Evolutionary conservation across 169 alveolate species (phyloP).

Genomic region (Toxoplasma gondii): DNA sequence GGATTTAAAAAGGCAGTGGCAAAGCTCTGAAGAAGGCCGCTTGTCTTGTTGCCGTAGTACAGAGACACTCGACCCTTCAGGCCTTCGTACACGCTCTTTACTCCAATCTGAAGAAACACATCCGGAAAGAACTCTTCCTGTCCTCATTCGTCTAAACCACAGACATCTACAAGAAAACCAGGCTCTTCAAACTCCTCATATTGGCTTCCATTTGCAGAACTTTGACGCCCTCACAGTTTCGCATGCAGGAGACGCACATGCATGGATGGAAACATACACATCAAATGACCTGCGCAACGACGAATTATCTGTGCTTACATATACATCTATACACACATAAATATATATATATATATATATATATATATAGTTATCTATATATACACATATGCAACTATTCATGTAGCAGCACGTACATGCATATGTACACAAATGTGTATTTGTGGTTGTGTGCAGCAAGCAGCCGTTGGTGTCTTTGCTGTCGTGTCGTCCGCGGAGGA

Average conservation of each 20-base stretch:
- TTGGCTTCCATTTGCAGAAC: not conserved
- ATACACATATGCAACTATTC: not conserved
- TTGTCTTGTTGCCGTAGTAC: slow-evolving; percentile 65
- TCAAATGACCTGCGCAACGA: no score
- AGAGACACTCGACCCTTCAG: slow-evolving; percentile 39
- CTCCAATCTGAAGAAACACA: slow-evolving; percentile 43
- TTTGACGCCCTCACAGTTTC: no score
- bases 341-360: no score
- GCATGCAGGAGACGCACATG: no score
- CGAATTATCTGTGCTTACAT: no score
- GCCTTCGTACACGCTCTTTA: slow-evolving; percentile 37
- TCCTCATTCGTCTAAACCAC: not conserved
- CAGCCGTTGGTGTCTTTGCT: not conserved
- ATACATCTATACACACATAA: no score
- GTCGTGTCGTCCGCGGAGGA: not conserved
- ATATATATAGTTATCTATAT: no score
- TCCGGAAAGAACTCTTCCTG: not conserved
- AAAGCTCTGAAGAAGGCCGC: slow-evolving; percentile 61
- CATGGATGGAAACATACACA: no score
- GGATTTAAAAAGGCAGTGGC: not conserved
- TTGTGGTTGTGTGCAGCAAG: not conserved
- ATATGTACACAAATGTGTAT: not conserved
- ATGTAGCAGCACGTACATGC: not conserved
- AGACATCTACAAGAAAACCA: not conserved
- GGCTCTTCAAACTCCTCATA: not conserved